phyloP scores from a whole-genome alignment of 2,329 filamentous ascomycete species.

The Aspergillus nomiae region DNA sequence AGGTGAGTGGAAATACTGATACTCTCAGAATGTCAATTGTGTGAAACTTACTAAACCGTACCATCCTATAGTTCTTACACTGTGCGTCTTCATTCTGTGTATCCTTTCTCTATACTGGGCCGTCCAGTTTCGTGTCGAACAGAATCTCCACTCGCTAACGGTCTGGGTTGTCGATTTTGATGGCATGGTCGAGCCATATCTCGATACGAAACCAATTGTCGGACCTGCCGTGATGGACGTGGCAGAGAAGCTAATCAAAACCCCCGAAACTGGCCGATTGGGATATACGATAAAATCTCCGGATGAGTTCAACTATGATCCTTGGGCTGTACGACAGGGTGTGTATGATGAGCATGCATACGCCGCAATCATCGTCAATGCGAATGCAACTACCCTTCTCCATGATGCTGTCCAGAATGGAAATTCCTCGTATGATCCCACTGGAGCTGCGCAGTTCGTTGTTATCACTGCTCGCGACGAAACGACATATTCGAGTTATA shows the following conservation, averaged over 20 bases:
- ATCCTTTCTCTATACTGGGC: constrained; percentile 65
- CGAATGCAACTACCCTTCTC: constrained; percentile 63
- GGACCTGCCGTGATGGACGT: constrained; percentile 56
- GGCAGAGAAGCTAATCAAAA: constrained; percentile 45
- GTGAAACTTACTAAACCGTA: background rate
- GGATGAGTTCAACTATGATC: constrained; percentile 58
- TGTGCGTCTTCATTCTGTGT: constrained; percentile 58
- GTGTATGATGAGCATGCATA: constrained; percentile 63
- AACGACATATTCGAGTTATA: constrained; percentile 55
- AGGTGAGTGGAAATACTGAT: constrained; percentile 13
- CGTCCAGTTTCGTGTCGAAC: constrained; percentile 54
- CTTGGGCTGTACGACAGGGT: constrained; percentile 57
- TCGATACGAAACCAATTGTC: constrained; percentile 49
- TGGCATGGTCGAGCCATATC: constrained; percentile 55
- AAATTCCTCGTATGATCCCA: constrained; percentile 62
- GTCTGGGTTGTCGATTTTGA: constrained; percentile 68
- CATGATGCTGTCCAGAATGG: constrained; percentile 56
- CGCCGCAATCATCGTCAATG: constrained; percentile 64
- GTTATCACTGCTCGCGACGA: constrained; percentile 60
- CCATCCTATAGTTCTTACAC: constrained; percentile 33
- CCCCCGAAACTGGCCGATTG: constrained; percentile 43
- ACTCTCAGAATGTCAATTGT: background rate
- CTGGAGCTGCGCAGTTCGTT: constrained; percentile 60
- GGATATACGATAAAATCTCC: constrained; percentile 55
- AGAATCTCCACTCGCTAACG: constrained; percentile 51